Conservation (phyloP, 2,329 filamentous ascomycete genomes). For the Camillea tinctor region DNA sequence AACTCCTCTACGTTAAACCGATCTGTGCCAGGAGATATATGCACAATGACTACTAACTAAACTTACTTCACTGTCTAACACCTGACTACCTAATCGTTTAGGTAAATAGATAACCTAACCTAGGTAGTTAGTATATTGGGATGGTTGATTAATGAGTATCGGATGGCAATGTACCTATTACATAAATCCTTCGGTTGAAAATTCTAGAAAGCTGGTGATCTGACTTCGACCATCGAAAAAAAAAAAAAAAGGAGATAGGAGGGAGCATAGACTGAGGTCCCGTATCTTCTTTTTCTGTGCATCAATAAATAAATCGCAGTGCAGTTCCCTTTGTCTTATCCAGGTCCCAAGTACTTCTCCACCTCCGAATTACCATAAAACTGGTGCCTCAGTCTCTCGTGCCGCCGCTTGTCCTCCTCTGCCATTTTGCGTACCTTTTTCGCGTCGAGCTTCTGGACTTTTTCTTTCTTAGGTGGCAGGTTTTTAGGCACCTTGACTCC, state of each 20-base stretch:
- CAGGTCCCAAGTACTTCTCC: slow-evolving; percentile 65
- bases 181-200: too few relatives aligned
- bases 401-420: slow-evolving; percentile 59
- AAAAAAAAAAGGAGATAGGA: not conserved
- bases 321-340: slow-evolving; percentile 12
- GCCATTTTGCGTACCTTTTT: slow-evolving; percentile 65
- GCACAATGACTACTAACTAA: too few relatives aligned
- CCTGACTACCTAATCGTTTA: too few relatives aligned
- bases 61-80: too few relatives aligned
- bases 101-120: too few relatives aligned
- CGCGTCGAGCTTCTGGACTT: slow-evolving; percentile 59
- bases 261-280: not conserved
- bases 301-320: not conserved
- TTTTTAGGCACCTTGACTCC: slow-evolving; percentile 52
- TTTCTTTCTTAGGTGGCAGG: slow-evolving; percentile 38
- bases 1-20: not conserved
- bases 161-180: too few relatives aligned
- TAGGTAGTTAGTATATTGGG: too few relatives aligned
- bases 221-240: not conserved
- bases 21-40: not conserved
- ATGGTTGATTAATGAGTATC: too few relatives aligned
- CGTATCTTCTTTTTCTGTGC: not conserved
- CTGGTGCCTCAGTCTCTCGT: slow-evolving; percentile 63
- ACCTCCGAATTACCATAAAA: slow-evolving; percentile 77
- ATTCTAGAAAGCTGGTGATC: too few relatives aligned